phyloP scores from a whole-genome alignment of 176 grass and related monocot species.

The Avena sativa region DNA sequence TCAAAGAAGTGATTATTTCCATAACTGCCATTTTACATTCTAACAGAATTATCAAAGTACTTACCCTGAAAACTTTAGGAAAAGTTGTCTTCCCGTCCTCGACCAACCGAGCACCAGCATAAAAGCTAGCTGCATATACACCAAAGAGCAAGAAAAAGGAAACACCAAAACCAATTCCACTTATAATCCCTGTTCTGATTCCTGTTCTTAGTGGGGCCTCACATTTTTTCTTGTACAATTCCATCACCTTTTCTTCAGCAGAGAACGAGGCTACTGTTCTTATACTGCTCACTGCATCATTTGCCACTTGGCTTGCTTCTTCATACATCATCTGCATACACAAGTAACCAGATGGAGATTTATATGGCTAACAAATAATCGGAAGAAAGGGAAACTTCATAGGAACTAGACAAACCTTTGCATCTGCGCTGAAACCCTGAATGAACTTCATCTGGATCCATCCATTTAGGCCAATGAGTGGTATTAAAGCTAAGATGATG shows the following conservation, averaged over 20 bases:
- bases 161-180: slow-evolving; percentile 73
- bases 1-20: slow-evolving; percentile 13
- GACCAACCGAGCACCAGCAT: slow-evolving; percentile 90
- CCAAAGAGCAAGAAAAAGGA: slow-evolving; percentile 95
- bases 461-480: slow-evolving; percentile 71
- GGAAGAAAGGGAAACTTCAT: background rate
- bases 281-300: slow-evolving; percentile 83
- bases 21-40: slow-evolving; percentile 15
- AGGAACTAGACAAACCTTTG: slow-evolving; percentile 56
- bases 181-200: slow-evolving; percentile 75
- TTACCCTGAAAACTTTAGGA: slow-evolving; percentile 92
- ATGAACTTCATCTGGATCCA: slow-evolving; percentile 85
- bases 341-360: background rate
- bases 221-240: slow-evolving; percentile 85
- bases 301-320: slow-evolving; percentile 87
- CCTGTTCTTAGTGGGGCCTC: slow-evolving; percentile 70
- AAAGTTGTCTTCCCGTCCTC: slow-evolving; percentile 83
- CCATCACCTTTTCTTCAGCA: slow-evolving; percentile 79
- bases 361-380: background rate
- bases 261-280: slow-evolving; percentile 94
- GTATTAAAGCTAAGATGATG: slow-evolving; percentile 77
- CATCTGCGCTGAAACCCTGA: slow-evolving; percentile 81
- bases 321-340: slow-evolving; percentile 83
- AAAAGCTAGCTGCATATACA: slow-evolving; percentile 94
- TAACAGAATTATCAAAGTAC: background rate